Percentiles rank a stretch among this genome's conserved stretches.
Evolutionary conservation across 352 stramenopile species (phyloP).

Genomic region (Globisporangium uncinulatum): DNA sequence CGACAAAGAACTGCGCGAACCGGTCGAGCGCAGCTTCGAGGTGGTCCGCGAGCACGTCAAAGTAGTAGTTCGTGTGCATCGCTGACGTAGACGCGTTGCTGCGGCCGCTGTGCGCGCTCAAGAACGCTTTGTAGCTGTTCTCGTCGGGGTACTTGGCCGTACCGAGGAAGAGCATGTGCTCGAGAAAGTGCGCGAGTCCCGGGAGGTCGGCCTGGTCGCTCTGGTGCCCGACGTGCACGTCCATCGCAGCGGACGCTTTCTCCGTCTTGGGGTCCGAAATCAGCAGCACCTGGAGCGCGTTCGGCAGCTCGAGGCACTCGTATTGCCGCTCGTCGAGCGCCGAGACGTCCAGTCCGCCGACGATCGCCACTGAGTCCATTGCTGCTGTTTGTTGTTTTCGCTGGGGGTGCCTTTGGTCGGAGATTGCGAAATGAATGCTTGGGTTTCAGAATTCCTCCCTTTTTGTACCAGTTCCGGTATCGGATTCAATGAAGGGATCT

Average conservation of each 20-base stretch:
- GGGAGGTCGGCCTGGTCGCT: conserved; percentile 85
- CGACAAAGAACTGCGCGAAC: conserved; percentile 97
- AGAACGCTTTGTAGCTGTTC: conserved; percentile 91
- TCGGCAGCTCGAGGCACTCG: conserved; percentile 40
- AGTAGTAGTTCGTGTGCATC: conserved; percentile 97
- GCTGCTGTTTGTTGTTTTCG: neutral
- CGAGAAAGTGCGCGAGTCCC: conserved; percentile 89
- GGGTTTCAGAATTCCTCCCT: too few relatives aligned
- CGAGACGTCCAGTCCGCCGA: conserved; percentile 31
- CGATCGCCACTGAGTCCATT: conserved; percentile 11
- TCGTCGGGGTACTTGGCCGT: conserved; percentile 95
- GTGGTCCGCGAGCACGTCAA: conserved; percentile 87
- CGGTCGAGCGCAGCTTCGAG: conserved; percentile 89
- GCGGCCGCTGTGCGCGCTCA: conserved; percentile 90
- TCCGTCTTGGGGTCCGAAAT: conserved; percentile 91
- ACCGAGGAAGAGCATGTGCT: conserved; percentile 98
- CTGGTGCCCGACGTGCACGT: conserved; percentile 93
- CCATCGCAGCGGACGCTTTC: conserved; percentile 91
- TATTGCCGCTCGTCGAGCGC: conserved; percentile 62
- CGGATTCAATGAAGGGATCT: too few relatives aligned
- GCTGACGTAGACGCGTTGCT: conserved; percentile 96
- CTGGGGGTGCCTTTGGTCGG: neutral
- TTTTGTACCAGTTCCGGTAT: too few relatives aligned
- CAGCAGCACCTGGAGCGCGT: conserved; percentile 69
- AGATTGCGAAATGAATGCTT: neutral